Conservation (phyloP, 2,329 filamentous ascomycete genomes). For the Ploettnerulaceae sp. region DNA sequence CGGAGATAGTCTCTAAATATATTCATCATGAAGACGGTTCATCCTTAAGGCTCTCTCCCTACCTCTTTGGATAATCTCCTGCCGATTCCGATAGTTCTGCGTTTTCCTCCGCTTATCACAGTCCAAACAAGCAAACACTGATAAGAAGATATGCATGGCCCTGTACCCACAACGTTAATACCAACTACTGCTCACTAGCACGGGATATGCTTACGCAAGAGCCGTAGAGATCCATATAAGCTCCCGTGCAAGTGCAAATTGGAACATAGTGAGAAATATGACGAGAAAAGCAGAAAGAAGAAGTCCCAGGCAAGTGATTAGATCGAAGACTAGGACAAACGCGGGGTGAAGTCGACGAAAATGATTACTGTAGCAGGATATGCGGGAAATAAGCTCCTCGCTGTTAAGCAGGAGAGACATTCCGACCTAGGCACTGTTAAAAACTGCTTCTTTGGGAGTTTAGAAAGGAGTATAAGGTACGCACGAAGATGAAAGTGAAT, state of each 20-base stretch:
- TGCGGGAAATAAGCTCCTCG: not conserved
- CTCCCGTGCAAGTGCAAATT: constrained; percentile 1
- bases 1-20: not conserved
- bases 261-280: not conserved
- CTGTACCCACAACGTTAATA: not conserved
- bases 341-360: constrained; percentile 2
- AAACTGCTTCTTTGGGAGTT: not conserved
- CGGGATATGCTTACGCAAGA: not conserved
- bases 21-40: constrained; percentile 2
- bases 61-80: constrained; percentile 2
- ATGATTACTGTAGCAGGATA: constrained; percentile 1
- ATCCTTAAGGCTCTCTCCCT: constrained; percentile 3
- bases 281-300: constrained; percentile 5
- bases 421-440: not conserved
- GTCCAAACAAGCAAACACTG: constrained; percentile 3
- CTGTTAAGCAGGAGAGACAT: constrained; percentile 3
- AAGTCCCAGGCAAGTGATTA: not conserved
- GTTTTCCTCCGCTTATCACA: constrained; percentile 5
- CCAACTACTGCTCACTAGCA: no score
- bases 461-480: not conserved
- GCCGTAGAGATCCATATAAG: constrained; percentile 6
- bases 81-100: constrained; percentile 1
- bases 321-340: constrained; percentile 3
- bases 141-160: constrained; percentile 2
- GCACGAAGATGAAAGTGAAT: constrained; percentile 7